Percentiles rank a stretch among this genome's conserved stretches.
Conservation (phyloP, 2,329 filamentous ascomycete genomes). For the Aspergillus tamarii region DNA sequence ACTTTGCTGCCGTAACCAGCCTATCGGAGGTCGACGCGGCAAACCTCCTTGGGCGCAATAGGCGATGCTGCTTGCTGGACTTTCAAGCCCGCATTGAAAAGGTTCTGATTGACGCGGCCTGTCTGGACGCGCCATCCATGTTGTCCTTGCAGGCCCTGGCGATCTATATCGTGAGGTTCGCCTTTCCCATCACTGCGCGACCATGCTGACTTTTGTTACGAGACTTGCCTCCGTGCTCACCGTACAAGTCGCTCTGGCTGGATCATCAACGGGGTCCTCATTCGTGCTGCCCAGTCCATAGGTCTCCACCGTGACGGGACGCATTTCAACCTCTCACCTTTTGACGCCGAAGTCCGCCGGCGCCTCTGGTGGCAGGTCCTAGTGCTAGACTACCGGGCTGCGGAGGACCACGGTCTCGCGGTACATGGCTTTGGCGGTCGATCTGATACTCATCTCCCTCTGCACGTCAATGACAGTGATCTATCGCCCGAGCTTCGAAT, state of each 20-base stretch:
- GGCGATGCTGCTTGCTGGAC: constrained; percentile 9
- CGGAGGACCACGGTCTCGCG: constrained; percentile 60
- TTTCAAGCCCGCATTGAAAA: constrained; percentile 34
- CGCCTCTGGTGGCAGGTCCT: constrained; percentile 71
- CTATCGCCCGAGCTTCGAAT: constrained; percentile 54
- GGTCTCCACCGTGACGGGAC: constrained; percentile 66
- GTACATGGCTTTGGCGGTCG: constrained; percentile 52
- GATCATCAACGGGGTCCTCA: constrained; percentile 59
- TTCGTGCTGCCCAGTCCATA: constrained; percentile 61
- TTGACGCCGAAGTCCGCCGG: constrained; percentile 68
- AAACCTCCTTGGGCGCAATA: constrained; percentile 15
- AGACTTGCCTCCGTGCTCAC: constrained; percentile 13
- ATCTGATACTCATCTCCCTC: constrained; percentile 57
- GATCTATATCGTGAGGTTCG: constrained; percentile 37
- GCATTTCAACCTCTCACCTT: constrained; percentile 47
- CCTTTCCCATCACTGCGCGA: not conserved
- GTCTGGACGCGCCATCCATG: constrained; percentile 42
- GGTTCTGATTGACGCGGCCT: constrained; percentile 38
- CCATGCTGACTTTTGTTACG: not conserved
- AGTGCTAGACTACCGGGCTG: constrained; percentile 55
- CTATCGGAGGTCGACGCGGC: constrained; percentile 12
- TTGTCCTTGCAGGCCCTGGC: constrained; percentile 27
- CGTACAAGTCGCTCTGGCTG: constrained; percentile 31
- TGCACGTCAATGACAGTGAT: constrained; percentile 60
- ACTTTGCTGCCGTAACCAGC: constrained; percentile 20